Evolutionary conservation across 1,284 basidiomycete species (phyloP).

Genomic region (Moesziomyces parantarcticus): DNA sequence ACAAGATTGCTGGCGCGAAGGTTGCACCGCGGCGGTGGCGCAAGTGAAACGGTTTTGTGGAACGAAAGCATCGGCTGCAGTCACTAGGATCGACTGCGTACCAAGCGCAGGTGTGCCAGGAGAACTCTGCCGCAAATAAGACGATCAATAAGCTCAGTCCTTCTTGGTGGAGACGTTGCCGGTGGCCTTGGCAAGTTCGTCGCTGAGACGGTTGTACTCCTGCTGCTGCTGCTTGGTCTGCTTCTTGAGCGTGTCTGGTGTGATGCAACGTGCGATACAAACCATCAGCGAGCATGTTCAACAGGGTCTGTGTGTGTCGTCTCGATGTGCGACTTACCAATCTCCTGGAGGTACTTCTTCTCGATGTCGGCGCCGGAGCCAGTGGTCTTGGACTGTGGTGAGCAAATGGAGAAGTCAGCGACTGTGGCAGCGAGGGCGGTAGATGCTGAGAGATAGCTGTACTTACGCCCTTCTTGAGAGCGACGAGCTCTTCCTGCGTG

Average conservation of each 20-base stretch:
- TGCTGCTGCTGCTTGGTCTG: conserved; percentile 65
- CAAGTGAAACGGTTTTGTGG: too few relatives aligned
- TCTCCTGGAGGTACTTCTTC: conserved; percentile 50
- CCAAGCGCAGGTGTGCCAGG: background rate
- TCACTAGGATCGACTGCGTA: background rate
- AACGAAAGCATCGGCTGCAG: too few relatives aligned
- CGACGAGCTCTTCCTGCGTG: conserved; percentile 85
- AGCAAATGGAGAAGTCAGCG: background rate
- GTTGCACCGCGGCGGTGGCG: too few relatives aligned
- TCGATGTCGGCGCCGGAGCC: conserved; percentile 59
- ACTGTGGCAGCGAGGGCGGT: too few relatives aligned
- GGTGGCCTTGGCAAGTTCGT: conserved; percentile 60
- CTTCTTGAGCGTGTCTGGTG: conserved; percentile 62
- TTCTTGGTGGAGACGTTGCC: conserved; percentile 59
- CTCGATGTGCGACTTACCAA: conserved; percentile 24
- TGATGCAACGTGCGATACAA: background rate
- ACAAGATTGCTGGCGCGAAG: too few relatives aligned
- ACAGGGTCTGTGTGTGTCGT: too few relatives aligned
- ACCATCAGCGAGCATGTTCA: background rate
- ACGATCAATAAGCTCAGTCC: conserved; percentile 13
- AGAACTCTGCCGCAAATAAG: background rate
- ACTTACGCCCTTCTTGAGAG: conserved; percentile 78
- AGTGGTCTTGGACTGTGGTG: conserved; percentile 18
- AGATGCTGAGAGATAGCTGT: background rate
- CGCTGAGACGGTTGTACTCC: conserved; percentile 66